Conservation (phyloP, 768 basidiomycete species). For the Leccinum aurantiacum region DNA sequence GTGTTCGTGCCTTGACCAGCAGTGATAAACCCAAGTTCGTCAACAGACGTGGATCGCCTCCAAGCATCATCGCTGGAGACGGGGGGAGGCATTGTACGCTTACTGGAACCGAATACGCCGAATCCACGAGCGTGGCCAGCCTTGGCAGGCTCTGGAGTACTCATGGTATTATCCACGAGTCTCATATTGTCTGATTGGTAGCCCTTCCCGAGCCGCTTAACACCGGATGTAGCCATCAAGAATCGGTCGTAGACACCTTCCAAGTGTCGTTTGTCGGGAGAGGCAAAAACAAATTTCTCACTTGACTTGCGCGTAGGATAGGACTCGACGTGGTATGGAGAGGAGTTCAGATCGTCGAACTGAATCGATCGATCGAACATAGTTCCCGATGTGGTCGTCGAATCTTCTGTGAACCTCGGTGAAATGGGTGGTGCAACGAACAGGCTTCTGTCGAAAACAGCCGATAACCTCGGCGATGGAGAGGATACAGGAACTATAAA, state of each 20-base stretch:
- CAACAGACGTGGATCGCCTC: slow-evolving; percentile 49
- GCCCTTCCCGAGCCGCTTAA: slow-evolving; percentile 77
- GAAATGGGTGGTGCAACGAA: slow-evolving; percentile 58
- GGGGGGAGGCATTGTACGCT: slow-evolving; percentile 66
- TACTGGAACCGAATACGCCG: slow-evolving; percentile 33
- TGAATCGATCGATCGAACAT: slow-evolving; percentile 11
- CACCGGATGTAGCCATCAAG: slow-evolving; percentile 78
- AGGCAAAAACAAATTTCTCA: slow-evolving; percentile 41
- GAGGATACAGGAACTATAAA: slow-evolving; percentile 34
- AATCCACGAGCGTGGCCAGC: slow-evolving; percentile 25
- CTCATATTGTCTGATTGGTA: slow-evolving; percentile 70
- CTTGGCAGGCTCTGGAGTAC: slow-evolving; percentile 22
- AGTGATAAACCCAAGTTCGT: slow-evolving; percentile 63
- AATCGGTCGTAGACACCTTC: slow-evolving; percentile 82
- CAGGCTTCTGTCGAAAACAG: slow-evolving; percentile 65
- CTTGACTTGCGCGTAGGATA: slow-evolving; percentile 52
- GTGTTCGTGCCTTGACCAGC: slow-evolving; percentile 31
- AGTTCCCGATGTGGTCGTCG: slow-evolving; percentile 26
- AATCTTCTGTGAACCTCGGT: slow-evolving; percentile 39
- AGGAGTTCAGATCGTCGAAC: slow-evolving; percentile 53
- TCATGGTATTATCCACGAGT: slow-evolving; percentile 38
- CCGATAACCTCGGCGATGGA: slow-evolving; percentile 56
- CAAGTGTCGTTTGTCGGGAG: slow-evolving; percentile 57
- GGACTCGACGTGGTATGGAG: slow-evolving; percentile 63
- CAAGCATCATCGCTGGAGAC: slow-evolving; percentile 64